Base-by-base conservation (phyloP, 2,329 filamentous ascomycete genomes). In the Fusarium phyllophilum region DNA sequence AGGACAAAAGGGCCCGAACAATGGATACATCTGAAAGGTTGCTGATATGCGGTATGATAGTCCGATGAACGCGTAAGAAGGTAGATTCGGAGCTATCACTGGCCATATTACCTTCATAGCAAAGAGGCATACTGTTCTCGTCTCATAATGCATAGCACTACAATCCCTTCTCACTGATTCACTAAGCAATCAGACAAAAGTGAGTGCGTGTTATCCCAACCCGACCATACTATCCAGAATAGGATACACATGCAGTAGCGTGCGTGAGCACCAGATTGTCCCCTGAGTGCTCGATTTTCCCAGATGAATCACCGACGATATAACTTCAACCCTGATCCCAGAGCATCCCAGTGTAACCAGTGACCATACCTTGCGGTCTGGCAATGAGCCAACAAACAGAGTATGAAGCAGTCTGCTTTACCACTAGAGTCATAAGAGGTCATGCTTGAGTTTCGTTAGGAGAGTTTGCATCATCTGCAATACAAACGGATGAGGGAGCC, bases 341-440 rank as follows among this genome's bases (percentile, higher is more conserved):
- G 46, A 48, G 39, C 18, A 34, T 49, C 42, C 60, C 31, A 55
- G 67, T 68, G 62, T 62, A 72, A 56, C 44, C 15, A 36, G 20
- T 31, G 15, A 33, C 5, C 17, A 18, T 51, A 38, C 17, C 33
- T 58, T 39, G 24, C 38, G 26, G 45, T 22, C 24, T 56, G 48
- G 49, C 20, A 51, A 51, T 13, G 26, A 62, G 33, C 61, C 41
- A 48, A 36, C 48, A 55, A 72, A 56, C 34, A 46, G 38, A 42
- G 46, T 58, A 72, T 59, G n/a, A 46, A 31, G 34, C 24, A 48
- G 44, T 59, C 46, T 58, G 26, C 9, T 54, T 29, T 38, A 57
- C 24, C 7, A 52, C 62, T 26, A 26, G 42, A 51, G 42, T 45
- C 24, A 49, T 33, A 36, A 55, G 36, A 64, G 48, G 46, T 34